These are phyloP conservation scores for Acacia concinna DNA, from an alignment of 331 rosid genomes.

Conservation along the genomic window DNA sequence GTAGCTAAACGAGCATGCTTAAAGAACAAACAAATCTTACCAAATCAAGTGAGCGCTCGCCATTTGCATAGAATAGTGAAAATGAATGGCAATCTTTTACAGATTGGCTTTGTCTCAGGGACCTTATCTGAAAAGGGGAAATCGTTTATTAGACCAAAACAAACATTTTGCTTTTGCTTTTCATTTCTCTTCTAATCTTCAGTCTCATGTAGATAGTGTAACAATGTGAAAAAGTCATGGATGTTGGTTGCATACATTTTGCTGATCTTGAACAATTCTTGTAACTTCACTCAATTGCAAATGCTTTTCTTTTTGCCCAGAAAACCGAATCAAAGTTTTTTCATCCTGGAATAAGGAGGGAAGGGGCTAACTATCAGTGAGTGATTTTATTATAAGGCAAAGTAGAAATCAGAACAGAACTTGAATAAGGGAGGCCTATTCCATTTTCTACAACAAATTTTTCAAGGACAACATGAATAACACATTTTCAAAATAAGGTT, in stretches of 20 bases:
- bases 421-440: background rate
- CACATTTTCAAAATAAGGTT: background rate
- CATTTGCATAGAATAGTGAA: slow-evolving; percentile 64
- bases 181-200: slow-evolving; percentile 29
- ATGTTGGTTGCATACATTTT: slow-evolving; percentile 52
- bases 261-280: slow-evolving; percentile 64
- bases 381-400: background rate
- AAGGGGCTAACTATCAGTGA: slow-evolving; percentile 13
- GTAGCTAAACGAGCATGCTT: slow-evolving; percentile 4
- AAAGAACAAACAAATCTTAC: slow-evolving; percentile 38
- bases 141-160: slow-evolving; percentile 30
- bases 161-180: slow-evolving; percentile 7
- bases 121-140: slow-evolving; percentile 53
- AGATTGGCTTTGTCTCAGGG: slow-evolving; percentile 53
- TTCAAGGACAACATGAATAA: background rate
- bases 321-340: slow-evolving; percentile 76
- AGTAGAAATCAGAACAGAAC: slow-evolving; percentile 22
- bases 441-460: slow-evolving; percentile 12
- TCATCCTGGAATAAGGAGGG: slow-evolving; percentile 60
- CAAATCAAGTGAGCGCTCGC: slow-evolving; percentile 77
- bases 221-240: slow-evolving; percentile 13
- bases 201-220: slow-evolving; percentile 20
- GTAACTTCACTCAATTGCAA: slow-evolving; percentile 62
- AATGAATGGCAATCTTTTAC: slow-evolving; percentile 66
- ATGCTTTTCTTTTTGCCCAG: slow-evolving; percentile 73